phyloP scores from a whole-genome alignment of 1,139 yeast species.

The Debaryomyces sp. region DNA sequence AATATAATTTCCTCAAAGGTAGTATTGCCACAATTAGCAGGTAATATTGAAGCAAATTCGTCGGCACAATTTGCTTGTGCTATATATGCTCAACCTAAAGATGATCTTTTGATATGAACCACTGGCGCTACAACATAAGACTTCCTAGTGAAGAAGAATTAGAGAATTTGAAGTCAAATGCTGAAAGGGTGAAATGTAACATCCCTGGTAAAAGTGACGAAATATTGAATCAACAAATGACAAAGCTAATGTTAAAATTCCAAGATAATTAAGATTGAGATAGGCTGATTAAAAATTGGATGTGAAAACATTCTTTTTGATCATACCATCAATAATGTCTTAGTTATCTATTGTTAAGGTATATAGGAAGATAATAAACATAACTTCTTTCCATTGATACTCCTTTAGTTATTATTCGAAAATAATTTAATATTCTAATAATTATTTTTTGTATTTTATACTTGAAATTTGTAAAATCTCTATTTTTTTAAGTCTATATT shows the following conservation, averaged over 20 bases:
- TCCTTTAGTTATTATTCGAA: too few relatives aligned
- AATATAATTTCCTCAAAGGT: conserved; percentile 20
- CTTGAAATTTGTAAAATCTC: too few relatives aligned
- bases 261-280: background rate
- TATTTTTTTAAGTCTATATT: too few relatives aligned
- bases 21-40: conserved; percentile 11
- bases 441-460: too few relatives aligned
- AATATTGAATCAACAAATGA: background rate
- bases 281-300: background rate
- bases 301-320: background rate
- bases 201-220: background rate
- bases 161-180: background rate
- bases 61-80: background rate
- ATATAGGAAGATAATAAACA: too few relatives aligned
- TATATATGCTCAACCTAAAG: background rate
- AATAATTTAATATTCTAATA: too few relatives aligned
- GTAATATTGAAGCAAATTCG: conserved; percentile 1
- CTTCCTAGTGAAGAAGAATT: background rate
- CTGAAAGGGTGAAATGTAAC: background rate
- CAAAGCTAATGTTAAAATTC: background rate
- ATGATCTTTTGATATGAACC: background rate
- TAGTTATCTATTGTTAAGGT: too few relatives aligned
- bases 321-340: too few relatives aligned
- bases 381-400: too few relatives aligned
- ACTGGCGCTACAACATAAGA: too few relatives aligned